Conservation (phyloP, 2,329 filamentous ascomycete species). For the Fusarium falciforme region DNA sequence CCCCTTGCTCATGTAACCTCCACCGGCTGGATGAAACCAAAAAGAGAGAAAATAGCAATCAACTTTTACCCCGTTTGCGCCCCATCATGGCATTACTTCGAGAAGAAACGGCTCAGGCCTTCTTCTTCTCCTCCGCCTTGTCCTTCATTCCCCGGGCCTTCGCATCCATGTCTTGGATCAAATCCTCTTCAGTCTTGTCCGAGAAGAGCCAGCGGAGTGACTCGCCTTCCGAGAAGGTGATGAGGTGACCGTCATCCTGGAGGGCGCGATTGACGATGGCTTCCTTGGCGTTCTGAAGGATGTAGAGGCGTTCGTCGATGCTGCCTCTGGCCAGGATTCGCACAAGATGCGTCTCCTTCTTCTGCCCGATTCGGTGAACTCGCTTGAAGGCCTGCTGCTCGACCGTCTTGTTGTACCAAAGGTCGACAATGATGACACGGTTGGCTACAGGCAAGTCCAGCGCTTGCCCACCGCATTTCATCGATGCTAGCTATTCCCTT, state of each 20-base stretch:
- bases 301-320: slow-evolving; percentile 67
- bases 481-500: slow-evolving; percentile 46
- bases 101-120: background rate
- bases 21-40: background rate
- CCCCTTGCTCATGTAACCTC: background rate
- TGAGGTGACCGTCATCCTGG: slow-evolving; percentile 43
- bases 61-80: background rate
- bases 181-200: accelerated
- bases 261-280: slow-evolving; percentile 53
- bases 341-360: slow-evolving; percentile 67
- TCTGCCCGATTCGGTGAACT: slow-evolving; percentile 74
- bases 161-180: background rate
- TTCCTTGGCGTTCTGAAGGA: slow-evolving; percentile 68
- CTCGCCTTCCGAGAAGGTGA: background rate
- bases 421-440: slow-evolving; percentile 65
- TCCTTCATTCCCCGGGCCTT: accelerated
- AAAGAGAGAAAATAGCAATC: background rate
- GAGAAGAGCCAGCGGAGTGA: slow-evolving; percentile 18
- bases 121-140: background rate
- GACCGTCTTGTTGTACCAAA: slow-evolving; percentile 70
- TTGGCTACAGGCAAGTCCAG: slow-evolving; percentile 59
- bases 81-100: background rate
- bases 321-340: slow-evolving; percentile 66
- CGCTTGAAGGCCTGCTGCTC: slow-evolving; percentile 73
- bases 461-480: slow-evolving; percentile 51